Evolutionary conservation across 208 protist species (phyloP).

Genomic region (Leishmania martiniquensis): DNA sequence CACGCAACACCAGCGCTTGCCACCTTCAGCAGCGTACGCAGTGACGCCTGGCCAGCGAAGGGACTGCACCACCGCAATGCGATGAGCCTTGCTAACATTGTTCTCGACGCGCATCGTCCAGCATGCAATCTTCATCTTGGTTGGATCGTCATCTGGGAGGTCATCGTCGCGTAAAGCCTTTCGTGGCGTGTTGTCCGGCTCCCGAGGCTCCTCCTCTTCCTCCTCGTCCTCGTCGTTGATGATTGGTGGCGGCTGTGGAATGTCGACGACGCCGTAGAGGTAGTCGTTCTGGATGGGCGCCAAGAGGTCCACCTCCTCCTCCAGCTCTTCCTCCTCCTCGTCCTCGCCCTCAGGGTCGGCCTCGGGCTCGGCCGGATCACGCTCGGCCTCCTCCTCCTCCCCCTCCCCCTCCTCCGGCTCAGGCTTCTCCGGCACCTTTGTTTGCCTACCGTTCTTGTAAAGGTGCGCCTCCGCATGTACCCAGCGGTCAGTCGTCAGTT

Average conservation of each 20-base stretch:
- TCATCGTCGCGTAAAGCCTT: slow-evolving; percentile 85
- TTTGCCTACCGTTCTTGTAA: slow-evolving; percentile 88
- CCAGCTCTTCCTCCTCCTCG: slow-evolving; percentile 66
- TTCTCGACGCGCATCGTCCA: slow-evolving; percentile 84
- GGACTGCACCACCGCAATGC: slow-evolving; percentile 83
- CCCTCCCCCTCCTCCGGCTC: slow-evolving; percentile 84
- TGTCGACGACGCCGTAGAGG: slow-evolving; percentile 84
- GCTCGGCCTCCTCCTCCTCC: slow-evolving; percentile 52
- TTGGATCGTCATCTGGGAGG: slow-evolving; percentile 83
- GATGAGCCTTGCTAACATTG: slow-evolving; percentile 84
- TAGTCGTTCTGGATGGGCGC: slow-evolving; percentile 74
- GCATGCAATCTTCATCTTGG: slow-evolving; percentile 82
- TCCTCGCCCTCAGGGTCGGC: slow-evolving; percentile 57
- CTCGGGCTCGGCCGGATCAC: slow-evolving; percentile 63
- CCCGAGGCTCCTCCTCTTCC: slow-evolving; percentile 65
- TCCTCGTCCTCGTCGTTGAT: slow-evolving; percentile 84
- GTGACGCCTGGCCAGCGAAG: slow-evolving; percentile 90
- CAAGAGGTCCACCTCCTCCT: slow-evolving; percentile 90
- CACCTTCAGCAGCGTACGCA: slow-evolving; percentile 78
- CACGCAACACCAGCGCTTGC: slow-evolving; percentile 79
- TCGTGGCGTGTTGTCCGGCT: slow-evolving; percentile 73
- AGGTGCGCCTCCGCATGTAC: slow-evolving; percentile 86
- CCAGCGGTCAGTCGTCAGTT: slow-evolving; percentile 87
- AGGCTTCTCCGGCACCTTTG: slow-evolving; percentile 86
- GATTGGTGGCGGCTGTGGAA: slow-evolving; percentile 84